Evolutionary conservation across 345 rosid species (phyloP).

Genomic region (Citrus mangshanensis): DNA sequence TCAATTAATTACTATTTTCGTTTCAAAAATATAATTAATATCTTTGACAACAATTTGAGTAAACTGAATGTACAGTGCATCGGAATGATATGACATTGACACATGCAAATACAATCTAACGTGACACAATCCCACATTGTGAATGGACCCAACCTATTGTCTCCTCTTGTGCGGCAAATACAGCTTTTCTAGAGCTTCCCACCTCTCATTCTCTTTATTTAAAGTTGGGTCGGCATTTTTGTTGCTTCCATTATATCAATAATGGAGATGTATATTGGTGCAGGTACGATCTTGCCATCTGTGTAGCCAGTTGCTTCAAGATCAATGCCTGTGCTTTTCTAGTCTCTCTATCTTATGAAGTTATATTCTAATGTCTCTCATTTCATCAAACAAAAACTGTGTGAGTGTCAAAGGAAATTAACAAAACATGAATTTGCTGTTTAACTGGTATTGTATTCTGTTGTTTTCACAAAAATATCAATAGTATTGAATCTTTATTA

Average conservation of each 20-base stretch:
- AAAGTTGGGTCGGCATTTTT: conserved; percentile 13
- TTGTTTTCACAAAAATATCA: background rate
- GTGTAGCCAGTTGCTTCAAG: too few relatives aligned
- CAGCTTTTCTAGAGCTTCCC: conserved; percentile 37
- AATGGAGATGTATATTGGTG: conserved; percentile 14
- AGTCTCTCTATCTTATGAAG: too few relatives aligned
- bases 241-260: conserved; percentile 16
- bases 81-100: conserved; percentile 34
- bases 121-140: conserved; percentile 43
- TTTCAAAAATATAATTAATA: too few relatives aligned
- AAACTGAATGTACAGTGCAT: background rate
- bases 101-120: conserved; percentile 30
- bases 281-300: background rate
- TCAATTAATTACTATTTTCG: background rate
- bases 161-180: conserved; percentile 33
- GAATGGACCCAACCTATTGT: conserved; percentile 30
- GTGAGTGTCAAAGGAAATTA: background rate
- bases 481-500: too few relatives aligned
- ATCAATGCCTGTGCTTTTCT: too few relatives aligned
- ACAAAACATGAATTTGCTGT: background rate
- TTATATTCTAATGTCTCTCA: background rate
- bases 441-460: background rate
- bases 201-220: background rate
- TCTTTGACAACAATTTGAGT: background rate
- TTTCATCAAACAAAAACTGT: background rate